phyloP scores from a whole-genome alignment of 108 stramenopile species.

The Tribonema minus region DNA sequence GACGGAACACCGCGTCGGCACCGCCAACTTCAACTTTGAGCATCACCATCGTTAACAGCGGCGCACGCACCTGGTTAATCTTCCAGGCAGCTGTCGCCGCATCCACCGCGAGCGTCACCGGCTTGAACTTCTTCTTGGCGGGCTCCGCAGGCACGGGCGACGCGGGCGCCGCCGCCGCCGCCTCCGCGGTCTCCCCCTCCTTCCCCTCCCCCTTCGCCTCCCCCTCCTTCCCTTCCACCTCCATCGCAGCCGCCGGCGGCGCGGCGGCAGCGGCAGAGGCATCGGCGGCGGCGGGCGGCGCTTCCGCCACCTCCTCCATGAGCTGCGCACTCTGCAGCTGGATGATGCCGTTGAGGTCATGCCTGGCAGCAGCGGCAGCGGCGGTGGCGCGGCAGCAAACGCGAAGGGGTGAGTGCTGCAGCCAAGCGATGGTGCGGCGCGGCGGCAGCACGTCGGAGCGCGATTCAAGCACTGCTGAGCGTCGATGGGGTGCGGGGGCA shows the following conservation, averaged over 20 bases:
- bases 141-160: constrained; percentile 36
- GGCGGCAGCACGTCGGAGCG: no score
- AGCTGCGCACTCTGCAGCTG: constrained; percentile 80
- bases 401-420: neutral
- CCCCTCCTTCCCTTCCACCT: neutral
- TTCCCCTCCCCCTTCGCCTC: constrained; percentile 19
- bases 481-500: no score
- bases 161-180: constrained; percentile 22
- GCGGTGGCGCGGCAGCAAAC: neutral
- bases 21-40: no score
- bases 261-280: neutral
- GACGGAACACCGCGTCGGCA: no score
- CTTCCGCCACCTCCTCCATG: constrained; percentile 76
- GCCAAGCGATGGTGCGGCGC: no score
- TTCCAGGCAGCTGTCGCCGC: neutral
- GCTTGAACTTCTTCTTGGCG: constrained; percentile 80
- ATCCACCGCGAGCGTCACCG: constrained; percentile 59
- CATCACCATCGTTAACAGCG: no score
- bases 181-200: constrained; percentile 21
- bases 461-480: no score
- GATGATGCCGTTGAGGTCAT: constrained; percentile 86
- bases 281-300: neutral
- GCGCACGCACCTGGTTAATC: neutral
- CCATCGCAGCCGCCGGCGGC: neutral
- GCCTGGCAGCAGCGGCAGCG: constrained; percentile 55